A percentile compares a stretch with the other conserved stretches of the same genome.
Conservation (phyloP, 1,284 basidiomycete species). For the Ceratobasidium sp. region DNA sequence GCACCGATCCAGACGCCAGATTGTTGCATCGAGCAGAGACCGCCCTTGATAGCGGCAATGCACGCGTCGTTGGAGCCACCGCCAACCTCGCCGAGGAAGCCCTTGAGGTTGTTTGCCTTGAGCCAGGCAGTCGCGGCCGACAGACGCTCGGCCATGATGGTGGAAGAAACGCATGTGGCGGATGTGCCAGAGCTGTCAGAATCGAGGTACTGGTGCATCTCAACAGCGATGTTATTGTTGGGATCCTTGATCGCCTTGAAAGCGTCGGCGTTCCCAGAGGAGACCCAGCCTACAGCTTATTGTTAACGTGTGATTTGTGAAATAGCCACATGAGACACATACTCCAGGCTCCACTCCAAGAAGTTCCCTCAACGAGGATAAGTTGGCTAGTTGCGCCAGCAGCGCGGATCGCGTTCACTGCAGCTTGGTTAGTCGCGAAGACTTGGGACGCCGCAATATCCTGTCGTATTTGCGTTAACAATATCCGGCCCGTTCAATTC, state of each 20-base stretch:
- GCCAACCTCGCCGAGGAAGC: conserved; percentile 75
- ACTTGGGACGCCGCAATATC: conserved; percentile 39
- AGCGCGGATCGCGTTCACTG: conserved; percentile 72
- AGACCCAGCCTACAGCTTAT: conserved; percentile 60
- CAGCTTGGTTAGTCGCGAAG: conserved; percentile 66
- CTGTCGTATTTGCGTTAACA: neutral
- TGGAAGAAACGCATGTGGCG: conserved; percentile 68
- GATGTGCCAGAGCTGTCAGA: conserved; percentile 73
- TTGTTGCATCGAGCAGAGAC: conserved; percentile 70
- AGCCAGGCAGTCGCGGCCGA: conserved; percentile 71
- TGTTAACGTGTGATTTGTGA: too few species aligned
- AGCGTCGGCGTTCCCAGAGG: conserved; percentile 68
- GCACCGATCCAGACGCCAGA: conserved; percentile 71
- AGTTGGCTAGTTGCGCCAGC: conserved; percentile 70
- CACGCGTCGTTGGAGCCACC: conserved; percentile 68
- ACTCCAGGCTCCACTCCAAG: conserved; percentile 59
- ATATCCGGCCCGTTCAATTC: too few species aligned
- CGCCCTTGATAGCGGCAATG: conserved; percentile 67
- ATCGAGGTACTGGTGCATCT: conserved; percentile 80
- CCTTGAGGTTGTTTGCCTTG: conserved; percentile 69
- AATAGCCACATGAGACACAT: conserved; percentile 32
- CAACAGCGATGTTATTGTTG: conserved; percentile 72
- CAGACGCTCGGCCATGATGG: conserved; percentile 71
- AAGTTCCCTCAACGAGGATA: conserved; percentile 61
- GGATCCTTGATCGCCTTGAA: conserved; percentile 70